These are phyloP conservation scores for Populus euphratica DNA, from an alignment of 345 rosid genomes.

Conservation along the genomic window DNA sequence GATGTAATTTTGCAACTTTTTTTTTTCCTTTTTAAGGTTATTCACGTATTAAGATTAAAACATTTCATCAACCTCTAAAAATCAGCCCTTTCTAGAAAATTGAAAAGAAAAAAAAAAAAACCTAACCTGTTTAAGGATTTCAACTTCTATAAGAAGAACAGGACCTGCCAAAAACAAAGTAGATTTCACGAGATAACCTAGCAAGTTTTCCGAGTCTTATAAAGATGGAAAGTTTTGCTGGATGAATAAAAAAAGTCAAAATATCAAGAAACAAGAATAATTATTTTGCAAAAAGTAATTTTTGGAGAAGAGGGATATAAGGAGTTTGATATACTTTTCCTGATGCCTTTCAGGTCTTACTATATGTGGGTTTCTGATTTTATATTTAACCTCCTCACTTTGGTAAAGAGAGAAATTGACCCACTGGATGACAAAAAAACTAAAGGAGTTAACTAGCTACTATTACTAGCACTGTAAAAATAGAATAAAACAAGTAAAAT, in stretches of 20 bases:
- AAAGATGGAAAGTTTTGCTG: background rate
- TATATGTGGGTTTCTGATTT: background rate
- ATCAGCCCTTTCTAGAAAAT: background rate
- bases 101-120: background rate
- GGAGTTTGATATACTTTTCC: background rate
- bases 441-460: background rate
- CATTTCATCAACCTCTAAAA: background rate
- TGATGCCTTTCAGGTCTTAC: background rate
- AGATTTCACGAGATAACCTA: background rate
- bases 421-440: background rate
- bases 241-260: background rate
- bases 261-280: background rate
- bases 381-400: background rate
- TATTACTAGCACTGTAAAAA: background rate
- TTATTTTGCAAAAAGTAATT: no score
- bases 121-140: background rate
- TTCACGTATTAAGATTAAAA: background rate
- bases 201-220: background rate
- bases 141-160: background rate
- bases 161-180: background rate
- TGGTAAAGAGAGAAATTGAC: background rate
- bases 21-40: no score
- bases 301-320: no score
- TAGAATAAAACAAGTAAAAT: slow-evolving; percentile 6
- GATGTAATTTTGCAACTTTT: background rate